Percentiles rank a stretch among this genome's conserved stretches.
These are phyloP conservation scores for Candida sp. DNA, from an alignment of 1,139 yeast species.

Conservation along the genomic window DNA sequence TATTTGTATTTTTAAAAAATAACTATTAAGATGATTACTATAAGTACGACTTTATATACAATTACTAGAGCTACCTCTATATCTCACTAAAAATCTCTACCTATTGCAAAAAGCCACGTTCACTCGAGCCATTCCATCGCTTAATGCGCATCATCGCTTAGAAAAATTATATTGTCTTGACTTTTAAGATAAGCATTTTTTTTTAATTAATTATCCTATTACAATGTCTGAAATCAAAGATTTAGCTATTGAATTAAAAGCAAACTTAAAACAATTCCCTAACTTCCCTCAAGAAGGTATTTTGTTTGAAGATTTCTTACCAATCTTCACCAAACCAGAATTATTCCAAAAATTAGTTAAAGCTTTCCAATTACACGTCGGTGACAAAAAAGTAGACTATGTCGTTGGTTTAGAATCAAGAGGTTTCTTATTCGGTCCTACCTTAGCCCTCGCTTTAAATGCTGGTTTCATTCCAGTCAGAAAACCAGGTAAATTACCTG, in stretches of 20 bases:
- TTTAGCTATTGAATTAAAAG: constrained; percentile 58
- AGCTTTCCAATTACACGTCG: constrained; percentile 77
- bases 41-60: no score
- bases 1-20: no score
- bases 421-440: constrained; percentile 95
- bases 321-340: constrained; percentile 81
- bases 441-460: constrained; percentile 83
- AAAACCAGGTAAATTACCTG: constrained; percentile 94
- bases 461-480: constrained; percentile 95
- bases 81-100: no score
- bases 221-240: constrained; percentile 26
- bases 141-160: no score
- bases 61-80: no score
- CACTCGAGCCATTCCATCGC: no score
- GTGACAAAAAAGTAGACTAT: constrained; percentile 71
- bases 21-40: no score
- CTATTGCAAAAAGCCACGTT: no score
- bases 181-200: no score
- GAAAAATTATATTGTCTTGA: no score
- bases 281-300: constrained; percentile 95
- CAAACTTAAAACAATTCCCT: constrained; percentile 76
- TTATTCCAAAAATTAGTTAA: constrained; percentile 76
- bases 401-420: constrained; percentile 95
- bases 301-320: constrained; percentile 91
- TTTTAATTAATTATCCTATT: no score